phyloP scores from a whole-genome alignment of 345 rosid genomes.

The Pistacia atlantica region DNA sequence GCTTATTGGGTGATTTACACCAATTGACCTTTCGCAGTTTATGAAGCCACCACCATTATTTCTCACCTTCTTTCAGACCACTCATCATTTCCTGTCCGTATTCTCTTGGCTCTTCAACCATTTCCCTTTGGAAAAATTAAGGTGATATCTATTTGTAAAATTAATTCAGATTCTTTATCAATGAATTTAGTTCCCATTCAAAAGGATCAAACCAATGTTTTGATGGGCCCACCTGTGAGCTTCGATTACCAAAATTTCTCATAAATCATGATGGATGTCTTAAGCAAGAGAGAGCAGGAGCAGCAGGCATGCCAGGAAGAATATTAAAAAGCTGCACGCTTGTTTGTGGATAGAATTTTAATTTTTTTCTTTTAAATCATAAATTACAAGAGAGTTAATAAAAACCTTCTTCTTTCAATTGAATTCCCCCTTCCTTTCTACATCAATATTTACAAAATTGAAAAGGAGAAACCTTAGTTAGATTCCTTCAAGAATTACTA shows the following conservation, averaged over 20 bases:
- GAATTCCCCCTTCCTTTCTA: neutral
- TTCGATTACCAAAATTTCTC: neutral
- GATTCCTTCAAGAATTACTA: neutral
- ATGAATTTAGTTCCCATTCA: no score
- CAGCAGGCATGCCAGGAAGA: conserved; percentile 27
- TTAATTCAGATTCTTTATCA: no score
- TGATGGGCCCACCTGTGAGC: neutral
- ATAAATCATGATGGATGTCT: neutral
- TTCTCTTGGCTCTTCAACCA: neutral
- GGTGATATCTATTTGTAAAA: no score
- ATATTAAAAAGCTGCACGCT: conserved; percentile 20
- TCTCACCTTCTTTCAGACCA: neutral
- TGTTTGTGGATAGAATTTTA: neutral
- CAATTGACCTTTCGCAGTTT: neutral
- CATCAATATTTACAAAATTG: neutral
- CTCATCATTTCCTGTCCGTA: neutral
- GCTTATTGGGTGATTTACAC: neutral
- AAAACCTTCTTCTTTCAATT: neutral
- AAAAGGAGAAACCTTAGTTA: neutral
- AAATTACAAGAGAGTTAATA: neutral
- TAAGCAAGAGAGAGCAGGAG: neutral
- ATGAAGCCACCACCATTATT: neutral
- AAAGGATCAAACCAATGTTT: neutral
- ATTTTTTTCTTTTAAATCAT: neutral
- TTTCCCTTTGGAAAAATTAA: no score